Evolutionary conservation across 73 alveolate species (phyloP), one percentile per base, ranked within the genome.

Genomic region (Tetrahymena malaccensis): DNA sequence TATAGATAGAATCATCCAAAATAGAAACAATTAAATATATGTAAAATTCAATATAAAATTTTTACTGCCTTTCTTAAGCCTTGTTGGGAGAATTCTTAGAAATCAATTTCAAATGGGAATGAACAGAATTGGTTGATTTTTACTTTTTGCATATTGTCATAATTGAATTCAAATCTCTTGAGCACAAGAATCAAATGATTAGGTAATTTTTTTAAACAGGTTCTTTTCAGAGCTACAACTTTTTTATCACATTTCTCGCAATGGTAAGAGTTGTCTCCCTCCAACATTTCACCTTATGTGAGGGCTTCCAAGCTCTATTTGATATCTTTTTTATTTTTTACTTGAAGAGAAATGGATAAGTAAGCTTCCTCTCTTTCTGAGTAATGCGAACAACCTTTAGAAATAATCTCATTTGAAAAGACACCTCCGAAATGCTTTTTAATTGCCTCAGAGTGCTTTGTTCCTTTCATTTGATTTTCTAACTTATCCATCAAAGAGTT

Each of bases 101-200:
- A 97, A 97, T 99, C 99, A 21, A 99, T 94, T 70, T 97, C 99
- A 83, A 94, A 94, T 21, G 99, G 99, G 97, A 99, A 99, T 94
- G 98, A 99, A 94, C 99, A 98, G 96, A 98, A 97, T 96, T 99
- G 99, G 96, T 99, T 99, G 43, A 99, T 96, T 85, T 99, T 99
- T 0, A 97, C 98, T 96, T 98, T 98, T 93, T 95, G 97, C 99
- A 98, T 98, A 37, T 97, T 97, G 94, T 99, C 99, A 96, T 96
- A 99, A 96, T 99, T 98, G 94, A 98, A 99, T 93, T 99, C 99
- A 70, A 99, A 98, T 94, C 99, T 97, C 95, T 98, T 98, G 83
- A 99, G 94, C 0, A 98, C 99, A 43, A 99, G 97, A 70, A 99
- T 98, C 96, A 99, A 93, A 94, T 96, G 96, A 93, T 98, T 98